Conservation (phyloP, 306 rosid genomes). For the Datisca glomerata region DNA sequence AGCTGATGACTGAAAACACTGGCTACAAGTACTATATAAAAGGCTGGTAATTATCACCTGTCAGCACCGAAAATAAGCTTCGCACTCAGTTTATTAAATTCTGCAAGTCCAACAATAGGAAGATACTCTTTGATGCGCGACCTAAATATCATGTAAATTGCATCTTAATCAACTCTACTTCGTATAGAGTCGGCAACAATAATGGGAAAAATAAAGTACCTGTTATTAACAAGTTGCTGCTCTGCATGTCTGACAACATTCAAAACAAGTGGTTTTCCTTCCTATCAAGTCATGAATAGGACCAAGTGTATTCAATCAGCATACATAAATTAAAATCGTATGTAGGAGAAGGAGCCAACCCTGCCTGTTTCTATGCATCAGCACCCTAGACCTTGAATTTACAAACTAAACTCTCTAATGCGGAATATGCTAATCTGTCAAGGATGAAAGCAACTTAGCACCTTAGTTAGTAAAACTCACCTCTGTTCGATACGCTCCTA, state of each 20-base stretch:
- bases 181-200: not conserved
- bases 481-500: slow-evolving; percentile 98
- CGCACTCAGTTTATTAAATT: slow-evolving; percentile 86
- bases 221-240: slow-evolving; percentile 56
- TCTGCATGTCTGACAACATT: slow-evolving; percentile 80
- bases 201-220: slow-evolving; percentile 1
- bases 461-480: too few species aligned
- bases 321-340: too few species aligned
- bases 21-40: not conserved
- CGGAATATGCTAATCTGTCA: too few species aligned
- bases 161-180: slow-evolving; percentile 6
- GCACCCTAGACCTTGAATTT: too few species aligned
- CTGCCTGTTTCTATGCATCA: too few species aligned
- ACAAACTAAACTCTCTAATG: too few species aligned
- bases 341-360: too few species aligned
- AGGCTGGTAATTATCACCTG: slow-evolving; percentile 34
- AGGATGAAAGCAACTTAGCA: too few species aligned
- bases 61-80: slow-evolving; percentile 86
- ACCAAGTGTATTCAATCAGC: too few species aligned
- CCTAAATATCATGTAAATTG: slow-evolving; percentile 28
- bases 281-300: slow-evolving; percentile 34
- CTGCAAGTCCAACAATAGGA: slow-evolving; percentile 79
- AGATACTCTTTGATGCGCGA: slow-evolving; percentile 82
- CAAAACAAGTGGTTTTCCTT: slow-evolving; percentile 93
- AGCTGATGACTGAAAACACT: not conserved